Evolutionary conservation across 169 alveolate species (phyloP).

Genomic region (Theileria parva): DNA sequence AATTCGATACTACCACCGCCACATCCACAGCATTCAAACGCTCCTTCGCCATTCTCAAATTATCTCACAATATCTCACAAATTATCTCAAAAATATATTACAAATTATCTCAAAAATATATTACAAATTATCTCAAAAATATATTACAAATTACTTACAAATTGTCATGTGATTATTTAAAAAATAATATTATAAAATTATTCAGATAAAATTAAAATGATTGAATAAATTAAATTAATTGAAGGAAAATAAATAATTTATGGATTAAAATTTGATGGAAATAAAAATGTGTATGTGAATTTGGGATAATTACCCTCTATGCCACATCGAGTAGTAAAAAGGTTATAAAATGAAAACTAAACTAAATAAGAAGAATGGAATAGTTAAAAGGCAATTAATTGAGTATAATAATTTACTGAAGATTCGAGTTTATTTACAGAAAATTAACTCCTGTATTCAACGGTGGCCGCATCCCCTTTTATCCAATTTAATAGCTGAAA

Average conservation of each 20-base stretch:
- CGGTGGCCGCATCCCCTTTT: conserved; percentile 66
- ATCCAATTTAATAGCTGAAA: background rate
- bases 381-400: conserved; percentile 35
- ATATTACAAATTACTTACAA: background rate
- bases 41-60: conserved; percentile 69
- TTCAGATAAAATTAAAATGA: background rate
- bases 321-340: background rate
- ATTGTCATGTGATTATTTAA: background rate
- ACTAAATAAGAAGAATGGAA: conserved; percentile 10
- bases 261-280: background rate
- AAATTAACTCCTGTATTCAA: conserved; percentile 19
- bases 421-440: conserved; percentile 54
- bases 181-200: background rate
- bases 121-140: background rate
- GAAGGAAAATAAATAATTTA: too few species aligned
- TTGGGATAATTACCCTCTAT: conserved; percentile 6
- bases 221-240: background rate
- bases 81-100: background rate
- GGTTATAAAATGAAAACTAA: conserved; percentile 45
- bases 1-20: conserved; percentile 65
- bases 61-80: background rate
- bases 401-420: conserved; percentile 36
- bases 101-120: background rate
- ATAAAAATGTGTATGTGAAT: background rate
- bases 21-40: conserved; percentile 77